These are phyloP conservation scores for Pyrenula aspistea DNA, from an alignment of 495 filamentous ascomycete genomes.

Conservation along the genomic window DNA sequence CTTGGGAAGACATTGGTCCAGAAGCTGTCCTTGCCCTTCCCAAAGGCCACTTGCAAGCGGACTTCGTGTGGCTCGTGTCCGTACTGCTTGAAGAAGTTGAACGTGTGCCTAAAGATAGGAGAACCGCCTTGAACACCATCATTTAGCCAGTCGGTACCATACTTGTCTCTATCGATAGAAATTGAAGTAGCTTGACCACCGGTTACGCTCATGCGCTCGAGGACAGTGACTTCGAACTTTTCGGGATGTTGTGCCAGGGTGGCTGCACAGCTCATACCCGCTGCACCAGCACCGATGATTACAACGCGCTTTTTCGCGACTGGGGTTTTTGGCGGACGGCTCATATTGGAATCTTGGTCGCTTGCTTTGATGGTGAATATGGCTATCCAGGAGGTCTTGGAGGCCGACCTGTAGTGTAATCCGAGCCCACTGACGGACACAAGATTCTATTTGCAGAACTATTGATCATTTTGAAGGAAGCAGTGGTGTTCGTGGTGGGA, in stretches of 20 bases:
- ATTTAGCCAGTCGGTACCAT: constrained; percentile 69
- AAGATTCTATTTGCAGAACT: no score
- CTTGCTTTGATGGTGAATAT: neutral
- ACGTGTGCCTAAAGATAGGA: constrained; percentile 67
- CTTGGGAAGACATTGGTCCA: constrained; percentile 78
- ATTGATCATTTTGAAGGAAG: neutral
- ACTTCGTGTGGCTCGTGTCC: constrained; percentile 57
- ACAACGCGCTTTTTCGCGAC: constrained; percentile 34
- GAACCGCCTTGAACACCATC: constrained; percentile 79
- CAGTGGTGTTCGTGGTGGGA: neutral
- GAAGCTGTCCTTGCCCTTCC: constrained; percentile 58
- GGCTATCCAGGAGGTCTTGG: neutral
- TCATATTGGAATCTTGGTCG: neutral
- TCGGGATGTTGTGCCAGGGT: constrained; percentile 63
- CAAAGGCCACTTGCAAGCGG: constrained; percentile 69
- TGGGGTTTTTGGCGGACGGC: neutral
- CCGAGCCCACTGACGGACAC: no score
- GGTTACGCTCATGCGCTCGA: constrained; percentile 53
- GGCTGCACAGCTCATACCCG: constrained; percentile 61
- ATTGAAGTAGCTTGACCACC: constrained; percentile 82
- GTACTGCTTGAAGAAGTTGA: constrained; percentile 63
- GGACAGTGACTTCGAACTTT: constrained; percentile 60
- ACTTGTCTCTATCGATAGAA: constrained; percentile 48
- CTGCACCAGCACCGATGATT: constrained; percentile 52
- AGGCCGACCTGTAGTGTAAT: no score